Evolutionary conservation across 2,329 filamentous ascomycete genomes (phyloP), one percentile per base, ranked within the genome.

Genomic region (Tolypocladium guangdongense): DNA sequence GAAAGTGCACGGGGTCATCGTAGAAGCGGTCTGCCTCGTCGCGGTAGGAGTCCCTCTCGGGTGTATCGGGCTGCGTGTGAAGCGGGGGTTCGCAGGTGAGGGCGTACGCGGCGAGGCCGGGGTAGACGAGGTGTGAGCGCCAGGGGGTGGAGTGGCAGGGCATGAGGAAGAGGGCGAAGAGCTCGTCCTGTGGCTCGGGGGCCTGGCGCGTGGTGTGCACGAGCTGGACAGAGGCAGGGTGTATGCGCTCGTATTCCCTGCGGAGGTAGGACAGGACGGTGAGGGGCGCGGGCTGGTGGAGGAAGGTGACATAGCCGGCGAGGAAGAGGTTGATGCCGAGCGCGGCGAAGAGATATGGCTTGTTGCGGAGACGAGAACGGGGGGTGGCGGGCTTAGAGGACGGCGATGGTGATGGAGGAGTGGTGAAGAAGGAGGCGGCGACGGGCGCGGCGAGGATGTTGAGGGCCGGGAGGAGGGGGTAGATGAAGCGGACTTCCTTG

Each of bases 401-500:
- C 36, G 60, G 56, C 35, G 62, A 57, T 52, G 62, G 54, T 20
- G 64, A 52, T 33, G 65, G 58, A 18, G 64, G 55, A 18, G 68
- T 63, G 30, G 71, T 74, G 66, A 92, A 90, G 71, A 88, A 90
- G 10, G 74, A 68, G 3, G 80, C 74, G 18, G 88, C 70, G 3
- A 83, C 77, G 0, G 82, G 80, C 0, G 90, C 89, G 1, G 88
- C 82, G 39, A 97, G 74, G 57, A 96, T 74, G 66, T 93, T 89
- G 7, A 99, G 78, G n/a, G 85, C 78, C 1, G 93, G 92, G 2
- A 97, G 78, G 20, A 99, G 78, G 1, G 93, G 92, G 63, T 95
- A 96, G 60, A 97, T 88, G 74, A 99, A 99, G 63, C 93, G 89
- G 61, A 96, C 88, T 76, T 99, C 93, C 68, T 99, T 99, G 73